Evolutionary conservation across 176 grass and related monocot species (phyloP), one percentile per base, ranked within the genome.

Genomic region (Paspalum vaginatum): DNA sequence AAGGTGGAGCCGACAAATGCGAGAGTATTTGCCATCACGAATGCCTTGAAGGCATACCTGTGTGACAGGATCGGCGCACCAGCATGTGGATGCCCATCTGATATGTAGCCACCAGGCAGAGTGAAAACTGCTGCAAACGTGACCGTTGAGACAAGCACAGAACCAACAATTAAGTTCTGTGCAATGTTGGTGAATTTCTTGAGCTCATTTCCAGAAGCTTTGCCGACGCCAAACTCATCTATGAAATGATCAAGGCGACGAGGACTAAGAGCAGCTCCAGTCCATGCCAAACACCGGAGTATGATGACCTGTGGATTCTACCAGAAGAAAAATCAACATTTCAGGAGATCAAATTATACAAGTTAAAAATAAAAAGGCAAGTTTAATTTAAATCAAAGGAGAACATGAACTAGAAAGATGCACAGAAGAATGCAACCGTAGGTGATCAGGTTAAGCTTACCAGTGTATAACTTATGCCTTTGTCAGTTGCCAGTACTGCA

Each of bases 281-380:
- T 89, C 87, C 87, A 89, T 39, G 87, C 87, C 58, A 89, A 85
- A 78, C 83, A 89, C 12, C 87, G 83, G 21, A 89, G 87, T 65
- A 89, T 85, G 64, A 89, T 89, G 72, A 89, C 87, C 83, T 89
- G 87, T 66, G 87, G 87, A 82, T 89, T 89, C 87, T 89, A 81
- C 14, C 87, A 81, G n/a, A 85, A 78, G 42, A 73, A 61, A 61
- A 82, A 89, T 82, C 78, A 85, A 89, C 50, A 77, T 45, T 81
- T 85, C 77, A 89, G 87, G 84, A 70, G 82, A 72, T 52, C 43
- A 85, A 72, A 85, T 37, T 43, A 51, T 24, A 27, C 38, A 65
- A 56, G 22, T 11, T 70, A n/a, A 63, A 76, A 73, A 47, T 1
- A 69, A 8, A 24, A 70, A 85, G 2, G 2, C 15, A 70, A 57